Evolutionary conservation across 225 moss, liverwort and hornwort species (phyloP).

Genomic region (Straminergon stramineum): DNA sequence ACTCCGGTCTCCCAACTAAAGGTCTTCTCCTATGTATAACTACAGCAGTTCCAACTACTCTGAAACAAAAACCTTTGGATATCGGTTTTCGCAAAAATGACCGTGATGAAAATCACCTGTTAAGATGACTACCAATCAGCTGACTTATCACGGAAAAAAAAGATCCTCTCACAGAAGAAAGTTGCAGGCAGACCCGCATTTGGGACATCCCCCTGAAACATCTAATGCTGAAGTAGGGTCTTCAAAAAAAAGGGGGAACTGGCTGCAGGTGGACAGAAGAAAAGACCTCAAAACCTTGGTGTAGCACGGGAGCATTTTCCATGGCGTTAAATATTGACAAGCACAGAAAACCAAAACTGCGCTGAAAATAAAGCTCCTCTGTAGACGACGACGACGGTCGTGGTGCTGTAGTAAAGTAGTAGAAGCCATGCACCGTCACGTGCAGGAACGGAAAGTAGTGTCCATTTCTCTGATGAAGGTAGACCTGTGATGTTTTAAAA

Average conservation of each 20-base stretch:
- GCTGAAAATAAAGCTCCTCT: slow-evolving; percentile 18
- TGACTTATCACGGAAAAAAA: neutral
- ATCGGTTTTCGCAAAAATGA: slow-evolving; percentile 33
- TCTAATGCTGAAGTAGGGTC: neutral
- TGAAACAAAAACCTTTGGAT: slow-evolving; percentile 25
- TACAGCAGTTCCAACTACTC: slow-evolving; percentile 23
- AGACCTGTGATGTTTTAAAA: neutral
- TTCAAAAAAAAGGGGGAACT: slow-evolving; percentile 12
- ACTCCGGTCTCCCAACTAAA: neutral
- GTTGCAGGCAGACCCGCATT: neutral
- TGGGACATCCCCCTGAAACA: neutral
- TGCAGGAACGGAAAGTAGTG: neutral
- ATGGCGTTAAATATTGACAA: slow-evolving; percentile 27
- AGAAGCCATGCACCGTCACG: neutral
- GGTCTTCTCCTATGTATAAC: slow-evolving; percentile 15
- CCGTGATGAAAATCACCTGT: slow-evolving; percentile 7
- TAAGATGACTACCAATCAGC: neutral
- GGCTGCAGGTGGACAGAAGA: slow-evolving; percentile 14
- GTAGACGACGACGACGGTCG: neutral
- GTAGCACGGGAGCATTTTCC: neutral
- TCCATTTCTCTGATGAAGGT: neutral
- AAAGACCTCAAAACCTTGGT: slow-evolving; percentile 25
- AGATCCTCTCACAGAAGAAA: neutral
- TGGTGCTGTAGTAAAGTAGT: neutral
- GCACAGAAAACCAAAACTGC: slow-evolving; percentile 3